These are phyloP conservation scores for Epichloe gansuensis DNA, from an alignment of 2,329 filamentous ascomycete genomes.

Conservation along the genomic window DNA sequence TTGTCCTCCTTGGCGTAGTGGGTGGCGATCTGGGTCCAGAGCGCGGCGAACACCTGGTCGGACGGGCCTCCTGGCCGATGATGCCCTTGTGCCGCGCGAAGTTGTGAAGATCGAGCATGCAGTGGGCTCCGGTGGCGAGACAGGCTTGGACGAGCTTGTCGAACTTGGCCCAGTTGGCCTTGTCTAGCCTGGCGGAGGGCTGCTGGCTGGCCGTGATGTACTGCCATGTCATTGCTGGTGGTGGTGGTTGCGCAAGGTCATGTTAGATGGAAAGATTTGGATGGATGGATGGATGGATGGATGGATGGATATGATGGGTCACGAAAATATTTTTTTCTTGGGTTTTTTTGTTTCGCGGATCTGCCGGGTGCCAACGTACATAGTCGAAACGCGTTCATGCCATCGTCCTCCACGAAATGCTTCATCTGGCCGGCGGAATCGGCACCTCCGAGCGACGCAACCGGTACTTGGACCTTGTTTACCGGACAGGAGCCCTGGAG, in stretches of 20 bases:
- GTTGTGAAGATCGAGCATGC: slow-evolving; percentile 49
- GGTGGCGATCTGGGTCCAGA: slow-evolving; percentile 47
- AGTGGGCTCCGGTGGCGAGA: slow-evolving; percentile 41
- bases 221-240: slow-evolving; percentile 37
- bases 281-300: too few species aligned
- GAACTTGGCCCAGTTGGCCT: slow-evolving; percentile 36
- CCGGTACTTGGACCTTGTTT: slow-evolving; percentile 22
- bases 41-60: slow-evolving; percentile 41
- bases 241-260: too few species aligned
- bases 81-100: slow-evolving; percentile 52
- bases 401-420: slow-evolving; percentile 39
- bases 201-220: slow-evolving; percentile 41
- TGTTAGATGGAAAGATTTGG: too few species aligned
- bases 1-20: slow-evolving; percentile 43
- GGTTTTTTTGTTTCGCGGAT: too few species aligned
- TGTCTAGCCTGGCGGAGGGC: slow-evolving; percentile 36
- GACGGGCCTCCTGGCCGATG: slow-evolving; percentile 52
- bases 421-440: slow-evolving; percentile 40
- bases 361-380: slow-evolving; percentile 17
- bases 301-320: too few species aligned
- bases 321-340: too few species aligned
- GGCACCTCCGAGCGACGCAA: slow-evolving; percentile 19
- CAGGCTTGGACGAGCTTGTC: slow-evolving; percentile 45
- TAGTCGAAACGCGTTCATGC: slow-evolving; percentile 44
- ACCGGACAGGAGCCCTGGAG: slow-evolving; percentile 26